Evolutionary conservation across 73 alveolate species (phyloP).

Genomic region (Paramecium octaurelia): DNA sequence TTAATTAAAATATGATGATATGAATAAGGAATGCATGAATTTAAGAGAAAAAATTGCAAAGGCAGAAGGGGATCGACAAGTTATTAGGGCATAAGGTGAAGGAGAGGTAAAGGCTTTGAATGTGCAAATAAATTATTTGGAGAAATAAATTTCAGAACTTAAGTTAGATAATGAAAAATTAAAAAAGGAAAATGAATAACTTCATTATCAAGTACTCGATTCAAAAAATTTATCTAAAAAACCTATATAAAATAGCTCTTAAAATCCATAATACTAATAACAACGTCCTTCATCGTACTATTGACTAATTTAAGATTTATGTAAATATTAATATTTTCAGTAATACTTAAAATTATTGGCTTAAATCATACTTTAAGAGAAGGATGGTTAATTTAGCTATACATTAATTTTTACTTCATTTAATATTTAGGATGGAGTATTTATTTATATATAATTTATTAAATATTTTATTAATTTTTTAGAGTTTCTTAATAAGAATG

Average conservation of each 20-base stretch:
- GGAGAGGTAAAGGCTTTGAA: not conserved
- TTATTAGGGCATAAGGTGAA: not conserved
- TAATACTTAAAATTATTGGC: not conserved
- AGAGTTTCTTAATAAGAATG: not conserved
- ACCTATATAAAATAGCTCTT: not conserved
- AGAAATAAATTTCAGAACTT: not conserved
- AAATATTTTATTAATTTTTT: not conserved
- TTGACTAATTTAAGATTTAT: not conserved
- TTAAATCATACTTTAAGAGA: not conserved
- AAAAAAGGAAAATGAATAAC: not conserved
- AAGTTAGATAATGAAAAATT: not conserved
- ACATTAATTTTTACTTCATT: not conserved
- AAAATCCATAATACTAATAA: not conserved
- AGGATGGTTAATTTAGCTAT: not conserved
- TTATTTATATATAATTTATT: not conserved
- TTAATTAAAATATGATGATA: constrained; percentile 5
- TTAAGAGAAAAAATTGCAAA: constrained; percentile 1
- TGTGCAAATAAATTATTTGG: not conserved
- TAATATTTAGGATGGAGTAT: not conserved
- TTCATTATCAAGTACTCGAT: not conserved
- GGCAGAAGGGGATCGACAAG: not conserved
- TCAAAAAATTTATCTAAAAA: not conserved
- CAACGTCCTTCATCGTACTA: not conserved
- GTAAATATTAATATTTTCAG: not conserved
- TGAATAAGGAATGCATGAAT: not conserved